Base-by-base conservation (phyloP, 176 grass and related monocot genomes). In the Oryza meridionalis region DNA sequence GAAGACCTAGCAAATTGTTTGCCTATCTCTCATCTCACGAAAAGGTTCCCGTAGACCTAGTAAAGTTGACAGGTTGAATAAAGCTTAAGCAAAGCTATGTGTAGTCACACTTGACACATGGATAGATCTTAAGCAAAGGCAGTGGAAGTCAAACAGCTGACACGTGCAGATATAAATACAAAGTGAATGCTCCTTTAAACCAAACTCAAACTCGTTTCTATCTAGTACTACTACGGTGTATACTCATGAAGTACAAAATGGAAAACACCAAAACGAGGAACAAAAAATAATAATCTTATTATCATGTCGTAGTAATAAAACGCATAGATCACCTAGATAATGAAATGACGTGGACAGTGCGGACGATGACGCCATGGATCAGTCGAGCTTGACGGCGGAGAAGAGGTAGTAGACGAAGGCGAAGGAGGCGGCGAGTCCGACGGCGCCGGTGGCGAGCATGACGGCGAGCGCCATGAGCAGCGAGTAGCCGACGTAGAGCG, bases 361-460 rank as follows among this genome's bases (percentile, higher is more conserved):
- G 25, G 66, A 40, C 9, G 10, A 2, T 43, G 33, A 59, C 22
- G 64, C 19, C 33, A 31, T 13, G 11, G 4, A 16, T 94, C 82
- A 94, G 70, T 94, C 92, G n/a, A 90, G 74, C 82, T 94, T 94
- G 14, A 94, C 84, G 10, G 92, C 80, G 67, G 92, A 92, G 85
- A 94, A 94, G 46, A 94, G 78, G 87, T 86, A 90, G 70, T 90
- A 65, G 25, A 92, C 87, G 73, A 94, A 94, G 38, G 79, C 81
- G 79, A 92, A 88, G 9, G 92, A 92, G 6, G 90, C 88, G 59
- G 29, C 80, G 82, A 94, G 78, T 1, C 92, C 92, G 64, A 92
- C 85, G 24, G 92, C 90, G 47, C 92, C 90, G 32, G 92, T 92
- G 46, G 92, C 87, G 38, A 94, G 92, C 92, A 92, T 92, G 85